Base-by-base conservation (phyloP, 2,329 filamentous ascomycete species). In the Ascochyta koolunga region DNA sequence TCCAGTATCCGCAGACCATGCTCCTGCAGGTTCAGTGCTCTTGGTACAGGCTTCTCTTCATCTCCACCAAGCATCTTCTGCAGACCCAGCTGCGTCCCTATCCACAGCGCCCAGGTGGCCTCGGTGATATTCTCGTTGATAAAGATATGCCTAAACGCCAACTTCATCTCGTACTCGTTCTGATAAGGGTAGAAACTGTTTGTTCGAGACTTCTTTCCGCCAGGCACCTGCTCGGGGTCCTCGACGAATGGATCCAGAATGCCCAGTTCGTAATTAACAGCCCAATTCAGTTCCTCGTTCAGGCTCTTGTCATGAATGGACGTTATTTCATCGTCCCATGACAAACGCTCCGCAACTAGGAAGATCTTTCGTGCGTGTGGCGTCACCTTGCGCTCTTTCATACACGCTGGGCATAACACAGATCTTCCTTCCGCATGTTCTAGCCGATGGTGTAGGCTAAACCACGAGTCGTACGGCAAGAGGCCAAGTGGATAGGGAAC, bases 351-450 rank as follows among this genome's bases (percentile, higher is more conserved):
- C 1, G 69, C 66, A 9, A 68, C 60, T 5, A 72, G 52, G 16
- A 71, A 72, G 1, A 69, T 38, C 36, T 70, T 72, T n/a, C 60
- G 68, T 21, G 56, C 51, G 36, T 71, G 66, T 2, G 61, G 36
- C 2, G 62, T 66, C 15, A 53, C 36, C 24, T 55, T 56, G 8
- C 60, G 52, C 36, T 50, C 37, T 9, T 48, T 43, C 18, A 45
- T 32, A 35, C 65, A 67, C 4, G 52, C 48, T 1, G 66, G 60
- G 44, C 67, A 68, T 9, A 65, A 10, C 33, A 27, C 16, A 16
- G 24, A 46, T 10, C 38, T 31, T 3, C 19, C 33, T 0, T 29
- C 15, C 5, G 35, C 19, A 7, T 24, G 11, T 27, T 40, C 43
- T 4, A 33, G 43, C 4, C 36, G 43, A 29, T 61, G 52, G 27